Conservation (phyloP, 257 asterid genomes). For the Coffea eugenioides region DNA sequence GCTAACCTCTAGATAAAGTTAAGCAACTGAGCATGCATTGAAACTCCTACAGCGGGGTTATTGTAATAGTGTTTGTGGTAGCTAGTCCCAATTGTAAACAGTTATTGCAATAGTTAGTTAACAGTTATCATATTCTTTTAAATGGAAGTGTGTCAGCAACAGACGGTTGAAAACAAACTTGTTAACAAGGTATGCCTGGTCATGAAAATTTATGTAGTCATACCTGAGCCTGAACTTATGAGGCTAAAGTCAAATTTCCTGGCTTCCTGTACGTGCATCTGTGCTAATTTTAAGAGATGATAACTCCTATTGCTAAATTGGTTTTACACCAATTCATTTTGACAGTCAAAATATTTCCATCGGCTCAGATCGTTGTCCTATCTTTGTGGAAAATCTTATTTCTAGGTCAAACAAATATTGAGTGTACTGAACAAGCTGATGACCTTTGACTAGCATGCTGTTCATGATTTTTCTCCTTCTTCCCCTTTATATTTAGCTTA, state of each 20-base stretch:
- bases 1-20: no score
- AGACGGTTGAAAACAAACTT: not conserved
- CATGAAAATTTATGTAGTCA: not conserved
- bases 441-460: not conserved
- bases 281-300: not conserved
- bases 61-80: not conserved
- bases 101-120: not conserved
- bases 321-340: not conserved
- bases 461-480: not conserved
- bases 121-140: not conserved
- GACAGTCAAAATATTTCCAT: not conserved
- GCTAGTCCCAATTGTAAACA: no score
- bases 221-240: not conserved
- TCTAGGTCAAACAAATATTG: not conserved
- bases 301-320: not conserved
- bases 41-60: not conserved
- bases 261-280: not conserved
- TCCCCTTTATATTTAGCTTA: not conserved
- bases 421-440: not conserved
- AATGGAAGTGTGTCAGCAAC: not conserved
- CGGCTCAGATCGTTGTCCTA: no score
- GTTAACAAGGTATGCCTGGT: not conserved
- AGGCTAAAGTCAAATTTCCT: not conserved
- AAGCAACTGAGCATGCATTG: not conserved
- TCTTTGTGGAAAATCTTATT: no score